Evolutionary conservation across 768 basidiomycete species (phyloP), one percentile per base, ranked within the genome.

Genomic region (Boletus patriciae): DNA sequence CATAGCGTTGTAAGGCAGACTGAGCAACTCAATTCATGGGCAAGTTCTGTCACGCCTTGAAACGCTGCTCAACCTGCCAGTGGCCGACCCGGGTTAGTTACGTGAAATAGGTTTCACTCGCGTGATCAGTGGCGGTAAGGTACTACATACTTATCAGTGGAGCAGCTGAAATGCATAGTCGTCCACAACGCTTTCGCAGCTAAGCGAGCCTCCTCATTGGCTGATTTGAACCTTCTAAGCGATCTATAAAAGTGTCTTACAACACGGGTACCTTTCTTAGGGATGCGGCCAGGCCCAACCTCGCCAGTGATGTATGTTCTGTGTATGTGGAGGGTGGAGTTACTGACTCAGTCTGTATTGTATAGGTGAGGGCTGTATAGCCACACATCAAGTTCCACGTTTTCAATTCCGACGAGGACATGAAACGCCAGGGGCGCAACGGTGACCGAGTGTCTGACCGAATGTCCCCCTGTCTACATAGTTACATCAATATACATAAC

Each of bases 71-170:
- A 45, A 48, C 25, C 23, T 37, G n/a, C n/a, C n/a, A n/a, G n/a
- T n/a, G 27, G 10, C 25, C 27, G 8, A 15, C 42, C 48, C 33
- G 42, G 23, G 19, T 38, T 10, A 4, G 18, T 65, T 59, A 65
- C 65, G 64, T 37, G 52, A 50, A 43, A 50, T 36, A 40, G 8
- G 34, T 38, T 16, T 36, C 46, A 43, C 40, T 41, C 23, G 25
- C 42, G 5, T 40, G 45, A 58, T 51, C 47, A 55, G 59, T 64
- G 63, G 55, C 65, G 34, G 47, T 33, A 43, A 66, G 46, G 52
- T 40, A 53, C 18, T 31, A 31, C 31, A 25, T 25, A 25, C 25
- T n/a, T 25, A 25, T 31, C 31, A 31, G 31, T 31, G 31, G 31
- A 31, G 31, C 31, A 31, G 31, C 31, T 31, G 31, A 31, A 10